Conservation (phyloP, 345 rosid species). For the Citrus glauca region DNA sequence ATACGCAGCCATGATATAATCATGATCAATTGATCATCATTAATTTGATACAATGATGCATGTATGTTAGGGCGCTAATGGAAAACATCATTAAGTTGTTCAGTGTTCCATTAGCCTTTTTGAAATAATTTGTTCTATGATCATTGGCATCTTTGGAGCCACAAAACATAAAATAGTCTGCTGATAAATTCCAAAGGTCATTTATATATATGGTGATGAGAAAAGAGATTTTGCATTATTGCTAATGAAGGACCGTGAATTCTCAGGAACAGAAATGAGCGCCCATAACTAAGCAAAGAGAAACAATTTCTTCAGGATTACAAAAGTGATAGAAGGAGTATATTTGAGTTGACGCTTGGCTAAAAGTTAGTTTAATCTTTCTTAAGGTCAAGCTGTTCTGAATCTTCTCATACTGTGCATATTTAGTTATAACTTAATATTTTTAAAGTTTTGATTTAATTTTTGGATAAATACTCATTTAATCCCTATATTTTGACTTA, state of each 20-base stretch:
- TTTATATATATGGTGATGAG: not conserved
- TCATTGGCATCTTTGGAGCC: not conserved
- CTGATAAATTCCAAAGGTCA: not conserved
- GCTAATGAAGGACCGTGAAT: not conserved
- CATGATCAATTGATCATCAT: not conserved
- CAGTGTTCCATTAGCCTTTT: not conserved
- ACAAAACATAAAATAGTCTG: not conserved
- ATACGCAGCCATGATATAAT: conserved; percentile 1
- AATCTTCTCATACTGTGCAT: no score
- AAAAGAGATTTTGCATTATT: not conserved
- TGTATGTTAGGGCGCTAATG: not conserved
- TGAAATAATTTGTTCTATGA: not conserved
- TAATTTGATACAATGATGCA: not conserved
- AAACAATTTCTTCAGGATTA: not conserved
- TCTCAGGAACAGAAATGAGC: not conserved
- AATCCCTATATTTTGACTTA: no score
- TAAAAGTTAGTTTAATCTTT: no score
- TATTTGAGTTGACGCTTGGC: no score
- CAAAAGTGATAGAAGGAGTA: not conserved
- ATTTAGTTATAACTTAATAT: no score
- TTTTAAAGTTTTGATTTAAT: no score
- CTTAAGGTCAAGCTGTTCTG: no score
- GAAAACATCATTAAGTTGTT: not conserved
- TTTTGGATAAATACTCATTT: no score
- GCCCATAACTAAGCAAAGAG: not conserved